phyloP scores from a whole-genome alignment of 305 asterid genomes.

The Rubia balearica region DNA sequence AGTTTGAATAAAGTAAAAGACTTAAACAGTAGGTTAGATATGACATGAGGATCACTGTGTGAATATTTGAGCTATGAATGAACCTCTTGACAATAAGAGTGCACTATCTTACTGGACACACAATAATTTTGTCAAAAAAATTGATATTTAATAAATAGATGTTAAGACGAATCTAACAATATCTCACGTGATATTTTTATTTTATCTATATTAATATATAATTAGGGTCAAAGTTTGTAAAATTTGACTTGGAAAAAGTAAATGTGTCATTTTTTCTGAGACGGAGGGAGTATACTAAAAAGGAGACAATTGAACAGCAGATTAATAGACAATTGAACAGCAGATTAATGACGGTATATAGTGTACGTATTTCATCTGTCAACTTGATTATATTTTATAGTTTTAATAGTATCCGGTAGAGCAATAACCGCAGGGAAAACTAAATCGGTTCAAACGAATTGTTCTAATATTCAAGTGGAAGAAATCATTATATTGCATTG shows the following conservation, averaged over 20 bases:
- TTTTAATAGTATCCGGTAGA: neutral
- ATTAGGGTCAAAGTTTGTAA: no score
- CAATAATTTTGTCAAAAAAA: no score
- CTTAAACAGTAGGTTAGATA: neutral
- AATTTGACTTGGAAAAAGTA: no score
- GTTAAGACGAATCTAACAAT: no score
- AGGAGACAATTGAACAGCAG: neutral
- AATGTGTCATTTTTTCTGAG: no score
- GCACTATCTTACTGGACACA: no score
- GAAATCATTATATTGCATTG: slow-evolving; percentile 11
- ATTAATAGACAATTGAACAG: no score
- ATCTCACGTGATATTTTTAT: no score
- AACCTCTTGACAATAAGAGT: neutral
- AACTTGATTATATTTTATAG: neutral
- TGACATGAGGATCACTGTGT: neutral
- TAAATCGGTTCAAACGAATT: neutral
- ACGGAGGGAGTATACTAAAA: no score
- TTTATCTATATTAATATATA: no score
- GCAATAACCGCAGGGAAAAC: neutral
- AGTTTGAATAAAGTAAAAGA: neutral
- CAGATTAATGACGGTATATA: neutral
- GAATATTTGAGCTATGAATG: neutral
- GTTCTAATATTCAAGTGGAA: slow-evolving; percentile 11
- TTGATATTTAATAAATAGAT: no score
- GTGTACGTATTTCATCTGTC: neutral